These are phyloP conservation scores for Phytophthora colocasiae DNA, from an alignment of 352 stramenopile genomes.

Conservation along the genomic window DNA sequence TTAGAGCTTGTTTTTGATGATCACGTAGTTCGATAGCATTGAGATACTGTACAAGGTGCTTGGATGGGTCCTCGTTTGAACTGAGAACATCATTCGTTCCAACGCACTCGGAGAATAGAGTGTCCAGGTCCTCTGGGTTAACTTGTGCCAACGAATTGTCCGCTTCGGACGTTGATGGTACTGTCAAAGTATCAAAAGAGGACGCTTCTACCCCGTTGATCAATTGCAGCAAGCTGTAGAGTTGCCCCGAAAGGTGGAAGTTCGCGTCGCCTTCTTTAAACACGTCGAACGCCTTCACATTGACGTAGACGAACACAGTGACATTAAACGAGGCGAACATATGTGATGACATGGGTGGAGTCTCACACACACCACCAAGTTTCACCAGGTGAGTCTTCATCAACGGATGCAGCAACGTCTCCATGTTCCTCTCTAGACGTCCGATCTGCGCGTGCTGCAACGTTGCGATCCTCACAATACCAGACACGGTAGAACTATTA, in stretches of 20 bases:
- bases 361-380: constrained; percentile 58
- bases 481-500: constrained; percentile 15
- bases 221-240: constrained; percentile 71
- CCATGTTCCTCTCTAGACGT: constrained; percentile 64
- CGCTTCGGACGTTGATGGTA: constrained; percentile 3
- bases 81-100: constrained; percentile 37
- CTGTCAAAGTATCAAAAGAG: constrained; percentile 13
- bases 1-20: constrained; percentile 85
- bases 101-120: constrained; percentile 72
- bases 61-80: constrained; percentile 33
- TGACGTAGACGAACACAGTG: constrained; percentile 65
- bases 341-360: constrained; percentile 45
- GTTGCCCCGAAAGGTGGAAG: constrained; percentile 68
- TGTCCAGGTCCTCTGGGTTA: constrained; percentile 58
- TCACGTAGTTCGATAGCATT: constrained; percentile 72
- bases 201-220: constrained; percentile 30
- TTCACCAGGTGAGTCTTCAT: constrained; percentile 66
- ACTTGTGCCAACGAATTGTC: constrained; percentile 30
- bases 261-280: constrained; percentile 67
- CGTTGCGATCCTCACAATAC: constrained; percentile 68
- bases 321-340: constrained; percentile 81
- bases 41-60: constrained; percentile 56
- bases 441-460: constrained; percentile 59
- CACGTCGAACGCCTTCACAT: constrained; percentile 61
- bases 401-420: constrained; percentile 66